Conservation (phyloP, 2,329 filamentous ascomycete species). For the Monosporascus ibericus region DNA sequence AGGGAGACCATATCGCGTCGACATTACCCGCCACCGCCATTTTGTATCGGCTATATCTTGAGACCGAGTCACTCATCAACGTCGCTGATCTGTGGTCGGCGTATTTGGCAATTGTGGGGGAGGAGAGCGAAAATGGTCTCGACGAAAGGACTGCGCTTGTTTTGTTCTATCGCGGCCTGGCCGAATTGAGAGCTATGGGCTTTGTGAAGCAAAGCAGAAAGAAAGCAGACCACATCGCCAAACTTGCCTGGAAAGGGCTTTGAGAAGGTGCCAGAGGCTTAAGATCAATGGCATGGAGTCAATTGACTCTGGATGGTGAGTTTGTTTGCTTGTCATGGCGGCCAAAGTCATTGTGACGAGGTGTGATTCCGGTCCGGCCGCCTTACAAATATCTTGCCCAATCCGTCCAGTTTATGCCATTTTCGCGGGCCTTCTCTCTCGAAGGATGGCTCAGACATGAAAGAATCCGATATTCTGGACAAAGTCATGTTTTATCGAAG, state of each 20-base stretch:
- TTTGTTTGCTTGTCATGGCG: slow-evolving; percentile 5
- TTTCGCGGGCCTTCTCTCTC: slow-evolving; percentile 9
- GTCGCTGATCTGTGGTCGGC: slow-evolving; percentile 74
- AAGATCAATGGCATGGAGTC: slow-evolving; percentile 2
- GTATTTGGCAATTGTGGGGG: slow-evolving; percentile 58
- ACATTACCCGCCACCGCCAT: slow-evolving; percentile 66
- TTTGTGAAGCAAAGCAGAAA: slow-evolving; percentile 86
- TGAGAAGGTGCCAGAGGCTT: slow-evolving; percentile 21
- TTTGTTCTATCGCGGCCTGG: slow-evolving; percentile 77
- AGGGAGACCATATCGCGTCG: slow-evolving; percentile 44
- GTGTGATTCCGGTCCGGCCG: slow-evolving; percentile 4
- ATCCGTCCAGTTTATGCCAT: slow-evolving; percentile 1
- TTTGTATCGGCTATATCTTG: slow-evolving; percentile 72
- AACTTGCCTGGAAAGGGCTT: slow-evolving; percentile 68
- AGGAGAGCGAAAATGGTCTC: slow-evolving; percentile 34
- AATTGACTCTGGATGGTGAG: slow-evolving; percentile 7
- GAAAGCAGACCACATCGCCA: slow-evolving; percentile 87
- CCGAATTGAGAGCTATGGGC: slow-evolving; percentile 79
- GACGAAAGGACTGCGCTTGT: slow-evolving; percentile 58
- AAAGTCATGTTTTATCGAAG: slow-evolving; percentile 15
- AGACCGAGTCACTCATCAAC: slow-evolving; percentile 72
- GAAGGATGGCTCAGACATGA: slow-evolving; percentile 6
- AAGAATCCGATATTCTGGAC: slow-evolving; percentile 18
- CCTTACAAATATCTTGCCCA: slow-evolving; percentile 4
- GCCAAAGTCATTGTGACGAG: slow-evolving; percentile 7